A percentile compares a stretch with the other conserved stretches of the same genome.
phyloP scores from a whole-genome alignment of 1,139 yeast species.

The Taphrina populina region DNA sequence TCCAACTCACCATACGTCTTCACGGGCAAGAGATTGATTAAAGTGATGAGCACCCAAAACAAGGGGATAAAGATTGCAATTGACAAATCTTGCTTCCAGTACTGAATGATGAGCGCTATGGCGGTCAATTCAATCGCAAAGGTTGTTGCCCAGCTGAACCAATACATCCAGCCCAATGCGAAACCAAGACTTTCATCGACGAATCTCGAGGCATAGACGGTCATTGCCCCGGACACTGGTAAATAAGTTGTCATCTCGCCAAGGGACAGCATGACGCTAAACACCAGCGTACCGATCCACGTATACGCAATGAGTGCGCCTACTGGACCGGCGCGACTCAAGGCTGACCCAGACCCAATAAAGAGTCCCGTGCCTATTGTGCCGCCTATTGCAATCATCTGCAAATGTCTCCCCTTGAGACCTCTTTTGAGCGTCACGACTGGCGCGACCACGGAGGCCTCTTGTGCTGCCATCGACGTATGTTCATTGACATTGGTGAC shows the following conservation, averaged over 20 bases:
- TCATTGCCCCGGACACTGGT: conserved; percentile 77
- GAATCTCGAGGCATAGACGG: conserved; percentile 41
- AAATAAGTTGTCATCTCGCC: conserved; percentile 85
- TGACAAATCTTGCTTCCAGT: conserved; percentile 60
- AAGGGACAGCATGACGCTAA: conserved; percentile 69
- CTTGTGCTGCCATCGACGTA: too few species aligned
- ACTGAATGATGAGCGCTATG: conserved; percentile 70
- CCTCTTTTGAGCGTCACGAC: conserved; percentile 43
- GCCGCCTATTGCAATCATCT: conserved; percentile 56
- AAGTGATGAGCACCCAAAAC: conserved; percentile 57
- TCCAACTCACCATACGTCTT: conserved; percentile 65
- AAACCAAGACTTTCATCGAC: conserved; percentile 56
- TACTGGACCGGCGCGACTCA: conserved; percentile 76
- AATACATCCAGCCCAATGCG: conserved; percentile 78
- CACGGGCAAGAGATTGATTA: conserved; percentile 61
- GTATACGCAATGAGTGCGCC: conserved; percentile 73
- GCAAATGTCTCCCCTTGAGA: conserved; percentile 51
- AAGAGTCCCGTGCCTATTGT: conserved; percentile 55
- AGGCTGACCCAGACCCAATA: conserved; percentile 73
- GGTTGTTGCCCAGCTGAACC: conserved; percentile 86
- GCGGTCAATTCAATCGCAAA: conserved; percentile 79
- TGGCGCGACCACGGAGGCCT: neutral
- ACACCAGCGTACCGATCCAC: conserved; percentile 64
- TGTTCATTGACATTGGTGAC: neutral
- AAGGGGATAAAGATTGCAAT: conserved; percentile 74